These are phyloP conservation scores for Artemisia argyi DNA, from an alignment of 129 eudicot genomes.

Conservation along the genomic window DNA sequence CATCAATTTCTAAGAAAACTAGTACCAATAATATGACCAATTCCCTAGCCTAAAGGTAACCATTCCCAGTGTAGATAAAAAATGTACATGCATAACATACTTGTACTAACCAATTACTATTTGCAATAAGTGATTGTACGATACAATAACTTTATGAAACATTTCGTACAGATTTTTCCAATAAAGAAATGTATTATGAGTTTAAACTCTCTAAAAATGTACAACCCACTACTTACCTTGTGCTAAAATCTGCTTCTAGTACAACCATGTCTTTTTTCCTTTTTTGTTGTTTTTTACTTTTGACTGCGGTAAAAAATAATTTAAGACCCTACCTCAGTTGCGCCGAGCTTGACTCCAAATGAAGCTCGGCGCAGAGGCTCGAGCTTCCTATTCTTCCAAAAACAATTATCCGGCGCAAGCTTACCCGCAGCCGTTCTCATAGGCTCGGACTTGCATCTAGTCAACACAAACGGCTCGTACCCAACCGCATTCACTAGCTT, in stretches of 20 bases:
- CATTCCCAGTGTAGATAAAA: constrained; percentile 5
- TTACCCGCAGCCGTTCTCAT: constrained; percentile 75
- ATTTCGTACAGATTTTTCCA: not conserved
- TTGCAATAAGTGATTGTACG: constrained; percentile 21
- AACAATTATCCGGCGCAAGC: constrained; percentile 62
- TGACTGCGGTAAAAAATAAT: constrained; percentile 18
- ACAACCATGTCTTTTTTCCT: constrained; percentile 6
- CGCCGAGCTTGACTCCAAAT: constrained; percentile 55
- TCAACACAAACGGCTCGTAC: constrained; percentile 84
- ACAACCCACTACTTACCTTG: constrained; percentile 30
- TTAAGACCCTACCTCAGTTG: constrained; percentile 72
- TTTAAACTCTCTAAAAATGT: constrained; percentile 36
- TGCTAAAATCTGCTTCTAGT: constrained; percentile 23
- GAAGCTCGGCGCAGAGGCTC: constrained; percentile 75
- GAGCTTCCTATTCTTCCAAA: constrained; percentile 75
- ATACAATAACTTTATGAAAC: constrained; percentile 10
- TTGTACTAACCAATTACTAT: constrained; percentile 26
- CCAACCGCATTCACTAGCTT: constrained; percentile 69
- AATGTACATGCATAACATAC: constrained; percentile 32
- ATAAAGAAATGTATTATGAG: constrained; percentile 26
- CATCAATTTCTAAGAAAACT: constrained; percentile 22
- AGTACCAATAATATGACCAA: constrained; percentile 26
- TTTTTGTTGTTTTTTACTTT: constrained; percentile 26
- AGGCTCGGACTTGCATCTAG: constrained; percentile 97
- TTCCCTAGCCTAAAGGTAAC: constrained; percentile 12